A percentile compares a stretch with the other conserved stretches of the same genome.
These are phyloP conservation scores for Pachysandra terminalis DNA, from an alignment of 164 flowering plant genomes.

Conservation along the genomic window DNA sequence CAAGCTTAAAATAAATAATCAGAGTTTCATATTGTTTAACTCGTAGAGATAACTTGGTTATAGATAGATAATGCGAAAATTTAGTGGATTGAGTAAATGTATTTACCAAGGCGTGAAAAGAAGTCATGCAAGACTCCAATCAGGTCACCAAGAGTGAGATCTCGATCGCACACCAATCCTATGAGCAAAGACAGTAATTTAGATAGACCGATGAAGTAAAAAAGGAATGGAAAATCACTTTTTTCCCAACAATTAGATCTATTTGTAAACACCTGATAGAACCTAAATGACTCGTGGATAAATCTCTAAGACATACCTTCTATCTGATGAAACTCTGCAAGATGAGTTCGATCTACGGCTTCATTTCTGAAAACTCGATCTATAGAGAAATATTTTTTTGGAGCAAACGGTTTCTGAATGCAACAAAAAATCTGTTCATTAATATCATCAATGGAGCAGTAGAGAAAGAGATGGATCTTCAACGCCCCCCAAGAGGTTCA, in stretches of 20 bases:
- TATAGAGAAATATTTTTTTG: constrained; percentile 77
- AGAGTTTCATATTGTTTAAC: too few species aligned
- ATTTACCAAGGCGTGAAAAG: constrained; percentile 81
- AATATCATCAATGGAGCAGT: background rate
- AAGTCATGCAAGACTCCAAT: constrained; percentile 84
- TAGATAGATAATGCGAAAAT: too few species aligned
- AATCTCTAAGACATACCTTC: constrained; percentile 54
- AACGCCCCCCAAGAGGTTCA: background rate
- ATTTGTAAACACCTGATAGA: background rate
- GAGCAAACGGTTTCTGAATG: constrained; percentile 67
- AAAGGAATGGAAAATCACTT: background rate
- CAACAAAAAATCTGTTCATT: background rate
- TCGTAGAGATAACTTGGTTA: too few species aligned
- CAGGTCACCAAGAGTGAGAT: constrained; percentile 85
- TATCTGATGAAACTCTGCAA: constrained; percentile 97
- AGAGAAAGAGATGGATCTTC: background rate
- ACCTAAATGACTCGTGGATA: background rate
- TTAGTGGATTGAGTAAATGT: too few species aligned
- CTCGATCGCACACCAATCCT: constrained; percentile 92
- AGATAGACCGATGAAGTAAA: constrained; percentile 10
- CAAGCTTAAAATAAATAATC: too few species aligned
- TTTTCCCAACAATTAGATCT: background rate
- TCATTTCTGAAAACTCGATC: constrained; percentile 99
- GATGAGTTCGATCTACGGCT: constrained; percentile 98
- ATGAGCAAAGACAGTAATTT: constrained; percentile 18